A percentile compares a stretch with the other conserved stretches of the same genome.
Evolutionary conservation across 441 rosid genomes (phyloP).

Genomic region (Croton laevigatus): DNA sequence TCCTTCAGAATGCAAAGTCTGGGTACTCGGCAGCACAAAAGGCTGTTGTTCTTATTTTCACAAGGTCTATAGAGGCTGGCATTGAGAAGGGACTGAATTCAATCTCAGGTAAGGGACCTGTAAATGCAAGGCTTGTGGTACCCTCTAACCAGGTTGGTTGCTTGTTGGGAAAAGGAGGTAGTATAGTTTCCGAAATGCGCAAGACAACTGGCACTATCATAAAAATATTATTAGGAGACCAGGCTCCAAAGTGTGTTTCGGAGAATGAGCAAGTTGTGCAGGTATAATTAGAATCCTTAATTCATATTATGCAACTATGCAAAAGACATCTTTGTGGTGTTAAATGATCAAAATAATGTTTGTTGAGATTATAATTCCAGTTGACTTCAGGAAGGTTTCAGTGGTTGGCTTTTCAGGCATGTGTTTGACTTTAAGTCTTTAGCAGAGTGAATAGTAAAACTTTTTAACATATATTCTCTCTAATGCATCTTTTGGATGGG

Average conservation of each 20-base stretch:
- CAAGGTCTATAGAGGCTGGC: conserved; percentile 60
- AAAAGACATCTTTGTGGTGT: neutral
- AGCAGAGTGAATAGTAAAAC: neutral
- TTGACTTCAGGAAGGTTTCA: neutral
- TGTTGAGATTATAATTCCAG: neutral
- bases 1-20: conserved; percentile 59
- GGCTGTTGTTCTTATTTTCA: conserved; percentile 66
- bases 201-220: conserved; percentile 60
- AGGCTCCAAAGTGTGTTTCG: conserved; percentile 62
- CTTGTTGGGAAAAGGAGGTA: conserved; percentile 90
- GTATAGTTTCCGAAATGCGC: conserved; percentile 78
- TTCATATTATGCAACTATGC: neutral
- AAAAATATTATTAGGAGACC: conserved; percentile 51
- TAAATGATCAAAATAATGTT: neutral
- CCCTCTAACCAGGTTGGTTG: conserved; percentile 83
- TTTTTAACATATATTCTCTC: too few relatives aligned
- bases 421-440: neutral
- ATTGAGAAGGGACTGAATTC: conserved; percentile 51
- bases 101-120: conserved; percentile 39
- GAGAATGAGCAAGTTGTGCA: conserved; percentile 82
- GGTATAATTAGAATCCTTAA: conserved; percentile 33
- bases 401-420: neutral
- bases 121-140: conserved; percentile 74
- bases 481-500: neutral
- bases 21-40: conserved; percentile 77